These are phyloP conservation scores for Piromyces sp. DNA, from an alignment of 192 early-diverging fungal genomes.

Conservation along the genomic window DNA sequence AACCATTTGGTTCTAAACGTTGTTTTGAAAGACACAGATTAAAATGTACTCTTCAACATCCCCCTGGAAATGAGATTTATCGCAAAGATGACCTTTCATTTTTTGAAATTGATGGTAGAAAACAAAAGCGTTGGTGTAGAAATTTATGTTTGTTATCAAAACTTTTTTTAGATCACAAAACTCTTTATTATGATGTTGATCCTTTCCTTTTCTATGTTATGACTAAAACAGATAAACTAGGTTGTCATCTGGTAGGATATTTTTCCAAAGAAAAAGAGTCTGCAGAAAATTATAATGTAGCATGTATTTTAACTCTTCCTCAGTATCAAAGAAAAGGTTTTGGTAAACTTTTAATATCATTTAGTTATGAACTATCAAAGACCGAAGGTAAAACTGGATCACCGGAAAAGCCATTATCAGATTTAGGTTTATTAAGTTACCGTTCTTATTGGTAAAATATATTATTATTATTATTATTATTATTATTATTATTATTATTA, in stretches of 20 bases:
- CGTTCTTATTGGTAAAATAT: slow-evolving; percentile 60
- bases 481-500: no score
- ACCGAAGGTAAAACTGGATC: slow-evolving; percentile 85
- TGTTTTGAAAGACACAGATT: slow-evolving; percentile 63
- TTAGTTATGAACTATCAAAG: slow-evolving; percentile 93
- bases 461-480: no score
- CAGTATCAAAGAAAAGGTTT: slow-evolving; percentile 93
- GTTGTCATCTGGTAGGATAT: slow-evolving; percentile 87
- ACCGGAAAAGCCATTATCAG: slow-evolving; percentile 95
- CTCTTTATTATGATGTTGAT: slow-evolving; percentile 94
- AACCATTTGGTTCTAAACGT: slow-evolving; percentile 51
- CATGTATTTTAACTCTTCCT: slow-evolving; percentile 94
- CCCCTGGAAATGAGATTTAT: slow-evolving; percentile 90
- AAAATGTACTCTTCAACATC: slow-evolving; percentile 47
- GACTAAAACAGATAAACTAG: slow-evolving; percentile 68
- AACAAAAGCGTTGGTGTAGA: slow-evolving; percentile 81
- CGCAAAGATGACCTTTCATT: slow-evolving; percentile 78
- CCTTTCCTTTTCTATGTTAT: slow-evolving; percentile 96
- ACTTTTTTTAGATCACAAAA: slow-evolving; percentile 96
- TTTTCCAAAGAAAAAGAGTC: slow-evolving; percentile 99
- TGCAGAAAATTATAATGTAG: slow-evolving; percentile 88
- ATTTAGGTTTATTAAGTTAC: slow-evolving; percentile 85
- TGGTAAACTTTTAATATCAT: slow-evolving; percentile 82
- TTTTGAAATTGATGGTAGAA: slow-evolving; percentile 93
- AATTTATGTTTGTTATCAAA: slow-evolving; percentile 94